phyloP scores from a whole-genome alignment of 2,329 filamentous ascomycete genomes.

The Apiospora koreana region DNA sequence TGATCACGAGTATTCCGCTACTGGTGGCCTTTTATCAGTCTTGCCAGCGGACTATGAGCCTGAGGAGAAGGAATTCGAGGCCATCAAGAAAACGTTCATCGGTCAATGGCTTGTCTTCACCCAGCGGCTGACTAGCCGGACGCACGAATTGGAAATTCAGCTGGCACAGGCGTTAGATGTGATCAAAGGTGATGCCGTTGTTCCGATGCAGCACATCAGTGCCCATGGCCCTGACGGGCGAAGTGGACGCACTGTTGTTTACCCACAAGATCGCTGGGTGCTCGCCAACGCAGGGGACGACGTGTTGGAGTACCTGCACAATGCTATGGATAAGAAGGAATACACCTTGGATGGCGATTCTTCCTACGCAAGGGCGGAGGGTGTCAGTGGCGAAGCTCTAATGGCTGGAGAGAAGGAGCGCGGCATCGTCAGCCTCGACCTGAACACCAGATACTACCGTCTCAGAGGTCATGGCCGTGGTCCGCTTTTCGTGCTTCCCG shows the following conservation, averaged over 20 bases:
- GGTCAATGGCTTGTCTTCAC: constrained; percentile 59
- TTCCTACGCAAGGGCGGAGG: constrained; percentile 35
- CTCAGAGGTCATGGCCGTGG: constrained; percentile 44
- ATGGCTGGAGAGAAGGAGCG: constrained; percentile 36
- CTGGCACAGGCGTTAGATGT: constrained; percentile 53
- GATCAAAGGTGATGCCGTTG: constrained; percentile 49
- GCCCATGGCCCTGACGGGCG: constrained; percentile 53
- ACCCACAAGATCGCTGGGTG: constrained; percentile 57
- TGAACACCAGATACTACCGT: constrained; percentile 55
- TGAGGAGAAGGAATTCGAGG: constrained; percentile 36
- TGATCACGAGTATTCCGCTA: constrained; percentile 58
- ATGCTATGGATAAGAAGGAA: constrained; percentile 48
- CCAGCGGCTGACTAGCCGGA: constrained; percentile 53
- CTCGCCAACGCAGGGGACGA: constrained; percentile 57
- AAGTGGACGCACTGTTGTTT: constrained; percentile 53
- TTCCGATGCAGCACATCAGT: constrained; percentile 54
- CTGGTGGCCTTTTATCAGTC: constrained; percentile 57
- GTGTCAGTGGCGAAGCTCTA: constrained; percentile 43
- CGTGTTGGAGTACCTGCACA: constrained; percentile 47
- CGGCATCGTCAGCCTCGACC: constrained; percentile 50
- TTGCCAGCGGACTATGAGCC: constrained; percentile 45
- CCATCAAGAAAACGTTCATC: constrained; percentile 52
- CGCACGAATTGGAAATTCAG: constrained; percentile 58
- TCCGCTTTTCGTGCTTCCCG: constrained; percentile 56
- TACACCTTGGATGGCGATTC: constrained; percentile 37